Evolutionary conservation across 495 filamentous ascomycete genomes (phyloP).

Genomic region (Penicillium paradoxum): DNA sequence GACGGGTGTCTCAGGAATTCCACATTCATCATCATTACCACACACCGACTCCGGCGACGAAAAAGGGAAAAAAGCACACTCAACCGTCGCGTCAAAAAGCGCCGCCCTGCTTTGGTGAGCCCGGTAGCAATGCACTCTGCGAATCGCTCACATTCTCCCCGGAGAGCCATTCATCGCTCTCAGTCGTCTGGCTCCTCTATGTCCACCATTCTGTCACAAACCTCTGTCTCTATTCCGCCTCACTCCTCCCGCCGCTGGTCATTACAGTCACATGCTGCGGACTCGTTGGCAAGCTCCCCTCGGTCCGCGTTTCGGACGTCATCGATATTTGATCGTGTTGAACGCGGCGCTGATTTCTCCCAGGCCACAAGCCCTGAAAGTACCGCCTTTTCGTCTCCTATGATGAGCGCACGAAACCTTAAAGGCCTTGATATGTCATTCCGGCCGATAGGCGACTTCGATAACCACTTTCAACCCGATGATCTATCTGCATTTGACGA

Average conservation of each 20-base stretch:
- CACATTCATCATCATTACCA: constrained; percentile 95
- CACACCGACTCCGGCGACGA: constrained; percentile 40
- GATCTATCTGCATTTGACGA: constrained; percentile 19
- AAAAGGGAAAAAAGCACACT: constrained; percentile 49
- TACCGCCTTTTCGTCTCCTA: constrained; percentile 49
- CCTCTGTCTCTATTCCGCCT: constrained; percentile 56
- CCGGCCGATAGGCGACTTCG: constrained; percentile 36
- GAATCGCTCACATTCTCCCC: constrained; percentile 35
- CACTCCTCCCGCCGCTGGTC: constrained; percentile 57
- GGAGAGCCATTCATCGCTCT: constrained; percentile 35
- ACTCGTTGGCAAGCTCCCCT: constrained; percentile 79
- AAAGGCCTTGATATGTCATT: constrained; percentile 52
- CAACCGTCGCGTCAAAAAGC: constrained; percentile 63
- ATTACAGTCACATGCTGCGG: constrained; percentile 58
- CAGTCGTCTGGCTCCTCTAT: constrained; percentile 46
- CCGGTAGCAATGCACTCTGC: constrained; percentile 58
- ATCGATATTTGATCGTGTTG: constrained; percentile 68
- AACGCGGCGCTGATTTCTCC: constrained; percentile 52
- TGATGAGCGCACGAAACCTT: constrained; percentile 38
- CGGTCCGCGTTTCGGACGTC: constrained; percentile 67
- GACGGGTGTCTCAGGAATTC: constrained; percentile 61
- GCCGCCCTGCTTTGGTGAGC: constrained; percentile 51
- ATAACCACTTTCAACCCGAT: constrained; percentile 14
- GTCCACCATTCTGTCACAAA: constrained; percentile 57
- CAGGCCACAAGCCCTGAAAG: constrained; percentile 73